Evolutionary conservation across 148 eudicot species (phyloP).

Genomic region (Camellia japonica): DNA sequence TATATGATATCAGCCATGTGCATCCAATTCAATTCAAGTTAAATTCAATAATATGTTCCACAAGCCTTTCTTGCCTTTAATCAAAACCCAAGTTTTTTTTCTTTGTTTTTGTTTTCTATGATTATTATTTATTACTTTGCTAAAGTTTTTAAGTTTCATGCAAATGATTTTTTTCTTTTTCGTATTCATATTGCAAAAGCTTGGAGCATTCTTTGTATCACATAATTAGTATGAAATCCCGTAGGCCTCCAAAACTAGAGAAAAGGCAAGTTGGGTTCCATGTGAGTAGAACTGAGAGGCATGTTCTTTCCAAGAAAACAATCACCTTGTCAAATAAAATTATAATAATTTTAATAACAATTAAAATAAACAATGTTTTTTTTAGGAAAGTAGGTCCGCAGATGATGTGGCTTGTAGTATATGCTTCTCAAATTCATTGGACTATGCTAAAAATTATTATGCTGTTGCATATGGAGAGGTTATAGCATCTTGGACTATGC

Average conservation of each 20-base stretch:
- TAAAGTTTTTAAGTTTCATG: not conserved
- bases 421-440: no score
- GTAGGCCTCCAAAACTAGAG: constrained; percentile 11
- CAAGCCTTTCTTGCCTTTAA: not conserved
- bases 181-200: constrained; percentile 1
- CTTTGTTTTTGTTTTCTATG: not conserved
- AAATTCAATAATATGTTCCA: constrained; percentile 14
- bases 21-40: not conserved
- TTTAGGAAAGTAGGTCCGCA: not conserved
- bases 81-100: constrained; percentile 6
- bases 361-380: constrained; percentile 6
- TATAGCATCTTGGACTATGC: no score
- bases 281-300: constrained; percentile 7
- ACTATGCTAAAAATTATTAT: no score
- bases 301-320: constrained; percentile 9
- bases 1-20: constrained; percentile 2
- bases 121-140: not conserved
- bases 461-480: no score
- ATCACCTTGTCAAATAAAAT: not conserved
- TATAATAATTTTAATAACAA: not conserved
- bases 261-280: constrained; percentile 17
- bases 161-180: not conserved
- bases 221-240: constrained; percentile 3
- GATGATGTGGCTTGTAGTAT: no score
- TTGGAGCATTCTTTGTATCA: constrained; percentile 10